phyloP scores from a whole-genome alignment of 225 moss, liverwort and hornwort genomes.

The Marchantia polymorpha region DNA sequence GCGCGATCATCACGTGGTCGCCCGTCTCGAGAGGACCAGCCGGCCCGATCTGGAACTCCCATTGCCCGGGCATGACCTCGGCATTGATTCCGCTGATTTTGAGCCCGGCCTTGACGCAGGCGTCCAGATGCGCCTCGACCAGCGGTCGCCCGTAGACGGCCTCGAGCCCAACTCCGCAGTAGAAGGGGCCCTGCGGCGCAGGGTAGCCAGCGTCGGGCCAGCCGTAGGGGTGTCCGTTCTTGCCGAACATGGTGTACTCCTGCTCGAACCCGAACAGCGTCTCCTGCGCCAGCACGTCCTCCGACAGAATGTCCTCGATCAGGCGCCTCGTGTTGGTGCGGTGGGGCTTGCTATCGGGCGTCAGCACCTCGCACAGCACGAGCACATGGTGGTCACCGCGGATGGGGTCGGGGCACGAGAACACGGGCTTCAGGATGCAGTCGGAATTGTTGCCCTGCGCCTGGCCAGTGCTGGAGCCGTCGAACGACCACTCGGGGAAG shows the following conservation, averaged over 20 bases:
- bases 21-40: conserved; percentile 82
- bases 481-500: conserved; percentile 94
- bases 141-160: conserved; percentile 85
- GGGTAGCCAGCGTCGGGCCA: conserved; percentile 84
- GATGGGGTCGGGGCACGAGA: conserved; percentile 74
- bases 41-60: conserved; percentile 96
- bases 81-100: conserved; percentile 90
- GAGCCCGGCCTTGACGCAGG: conserved; percentile 82
- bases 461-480: conserved; percentile 95
- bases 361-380: conserved; percentile 81
- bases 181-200: conserved; percentile 90
- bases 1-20: conserved; percentile 89
- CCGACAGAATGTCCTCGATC: conserved; percentile 40
- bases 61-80: conserved; percentile 96
- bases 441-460: conserved; percentile 79
- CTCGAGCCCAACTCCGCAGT: conserved; percentile 92
- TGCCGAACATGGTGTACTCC: conserved; percentile 96
- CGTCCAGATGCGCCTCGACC: conserved; percentile 91
- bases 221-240: conserved; percentile 72
- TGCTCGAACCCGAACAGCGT: conserved; percentile 87
- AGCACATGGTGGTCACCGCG: conserved; percentile 71
- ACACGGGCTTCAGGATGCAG: conserved; percentile 88
- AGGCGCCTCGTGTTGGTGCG: conserved; percentile 68
- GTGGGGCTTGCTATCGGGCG: conserved; percentile 75
- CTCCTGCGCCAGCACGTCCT: conserved; percentile 64